A percentile compares a stretch with the other conserved stretches of the same genome.
Conservation (phyloP, 2,329 filamentous ascomycete species). For the Talaromyces piceae region DNA sequence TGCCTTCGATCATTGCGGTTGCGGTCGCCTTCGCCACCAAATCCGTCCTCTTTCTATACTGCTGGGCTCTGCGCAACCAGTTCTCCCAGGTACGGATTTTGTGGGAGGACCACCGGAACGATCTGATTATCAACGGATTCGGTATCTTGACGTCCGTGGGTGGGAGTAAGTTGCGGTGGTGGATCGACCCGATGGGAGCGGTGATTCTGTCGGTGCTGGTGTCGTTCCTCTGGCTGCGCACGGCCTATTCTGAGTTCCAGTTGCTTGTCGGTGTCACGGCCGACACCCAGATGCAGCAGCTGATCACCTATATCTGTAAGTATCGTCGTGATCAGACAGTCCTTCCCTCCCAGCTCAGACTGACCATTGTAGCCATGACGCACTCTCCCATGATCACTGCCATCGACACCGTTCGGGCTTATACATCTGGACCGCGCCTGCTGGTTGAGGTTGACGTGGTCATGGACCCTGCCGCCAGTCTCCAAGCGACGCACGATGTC, state of each 20-base stretch:
- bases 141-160: slow-evolving; percentile 88
- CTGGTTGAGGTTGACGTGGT: slow-evolving; percentile 96
- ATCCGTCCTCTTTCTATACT: slow-evolving; percentile 77
- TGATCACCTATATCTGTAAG: slow-evolving; percentile 86
- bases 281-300: slow-evolving; percentile 75
- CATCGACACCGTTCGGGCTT: slow-evolving; percentile 92
- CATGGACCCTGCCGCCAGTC: slow-evolving; percentile 67
- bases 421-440: slow-evolving; percentile 79
- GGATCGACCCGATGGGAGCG: slow-evolving; percentile 89
- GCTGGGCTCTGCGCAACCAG: slow-evolving; percentile 80
- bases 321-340: slow-evolving; percentile 8
- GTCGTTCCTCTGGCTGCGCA: slow-evolving; percentile 70
- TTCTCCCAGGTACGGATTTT: slow-evolving; percentile 88
- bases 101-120: slow-evolving; percentile 96
- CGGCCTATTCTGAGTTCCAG: slow-evolving; percentile 82
- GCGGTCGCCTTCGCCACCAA: slow-evolving; percentile 79
- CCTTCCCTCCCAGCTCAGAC: neutral
- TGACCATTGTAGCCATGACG: slow-evolving; percentile 55
- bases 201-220: slow-evolving; percentile 75
- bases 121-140: slow-evolving; percentile 92
- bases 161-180: slow-evolving; percentile 82
- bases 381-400: slow-evolving; percentile 73
- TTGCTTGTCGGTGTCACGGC: slow-evolving; percentile 85
- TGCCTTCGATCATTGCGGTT: slow-evolving; percentile 80
- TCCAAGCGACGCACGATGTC: slow-evolving; percentile 80